Percentiles rank a stretch among this genome's conserved stretches.
These are phyloP conservation scores for Solanum pennellii DNA, from an alignment of 257 asterid genomes.

Conservation along the genomic window DNA sequence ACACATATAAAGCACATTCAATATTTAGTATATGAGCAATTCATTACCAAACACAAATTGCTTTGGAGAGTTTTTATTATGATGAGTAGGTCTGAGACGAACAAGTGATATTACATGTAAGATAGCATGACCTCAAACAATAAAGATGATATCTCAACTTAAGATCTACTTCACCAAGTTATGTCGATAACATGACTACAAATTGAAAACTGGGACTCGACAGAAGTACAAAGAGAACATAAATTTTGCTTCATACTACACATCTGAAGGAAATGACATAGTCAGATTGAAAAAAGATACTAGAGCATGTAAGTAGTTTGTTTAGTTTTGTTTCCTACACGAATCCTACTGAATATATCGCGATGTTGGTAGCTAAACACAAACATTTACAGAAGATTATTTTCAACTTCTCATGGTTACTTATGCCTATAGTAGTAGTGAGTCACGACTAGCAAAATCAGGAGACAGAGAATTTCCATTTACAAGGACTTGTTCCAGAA, in stretches of 20 bases:
- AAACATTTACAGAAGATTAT: too few relatives aligned
- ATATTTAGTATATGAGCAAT: too few relatives aligned
- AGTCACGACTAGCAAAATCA: constrained; percentile 33
- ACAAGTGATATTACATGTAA: too few relatives aligned
- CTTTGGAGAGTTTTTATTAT: too few relatives aligned
- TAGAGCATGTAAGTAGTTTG: not conserved
- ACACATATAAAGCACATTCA: too few relatives aligned
- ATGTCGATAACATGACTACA: too few relatives aligned
- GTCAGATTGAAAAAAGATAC: too few relatives aligned
- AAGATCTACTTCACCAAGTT: not conserved
- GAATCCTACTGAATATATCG: not conserved
- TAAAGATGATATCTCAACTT: not conserved
- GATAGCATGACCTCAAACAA: too few relatives aligned
- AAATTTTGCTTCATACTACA: not conserved
- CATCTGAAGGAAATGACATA: not conserved
- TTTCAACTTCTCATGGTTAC: not conserved
- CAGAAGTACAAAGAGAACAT: not conserved
- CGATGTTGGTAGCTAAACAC: too few relatives aligned
- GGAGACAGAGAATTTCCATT: constrained; percentile 3
- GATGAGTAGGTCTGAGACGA: too few relatives aligned
- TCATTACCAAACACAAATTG: too few relatives aligned
- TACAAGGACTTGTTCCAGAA: not conserved
- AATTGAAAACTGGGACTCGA: too few relatives aligned
- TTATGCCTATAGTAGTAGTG: constrained; percentile 16
- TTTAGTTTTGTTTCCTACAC: not conserved